phyloP scores from a whole-genome alignment of 31 red algal species.

The Odonthalia washingtoniensis region DNA sequence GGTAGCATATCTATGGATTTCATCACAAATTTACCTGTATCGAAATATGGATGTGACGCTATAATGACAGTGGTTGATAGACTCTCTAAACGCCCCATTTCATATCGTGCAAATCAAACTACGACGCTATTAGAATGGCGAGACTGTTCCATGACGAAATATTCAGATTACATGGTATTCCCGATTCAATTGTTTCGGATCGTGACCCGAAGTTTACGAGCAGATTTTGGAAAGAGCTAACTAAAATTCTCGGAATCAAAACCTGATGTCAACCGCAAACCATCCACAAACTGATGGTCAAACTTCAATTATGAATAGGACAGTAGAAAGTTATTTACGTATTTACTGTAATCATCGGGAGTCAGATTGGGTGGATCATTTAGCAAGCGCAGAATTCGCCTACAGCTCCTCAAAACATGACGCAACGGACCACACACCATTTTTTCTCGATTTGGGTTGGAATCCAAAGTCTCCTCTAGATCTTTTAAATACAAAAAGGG shows the following conservation, averaged over 20 bases:
- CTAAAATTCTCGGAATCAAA: neutral
- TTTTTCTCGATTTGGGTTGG: neutral
- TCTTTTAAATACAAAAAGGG: neutral
- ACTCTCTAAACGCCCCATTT: conserved; percentile 9
- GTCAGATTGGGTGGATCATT: neutral
- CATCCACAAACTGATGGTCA: conserved; percentile 43
- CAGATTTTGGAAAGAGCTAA: conserved; percentile 6
- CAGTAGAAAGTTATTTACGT: neutral
- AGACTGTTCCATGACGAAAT: neutral
- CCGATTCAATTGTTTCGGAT: conserved; percentile 17
- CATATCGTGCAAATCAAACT: neutral
- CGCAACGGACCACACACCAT: neutral
- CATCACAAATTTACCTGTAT: neutral
- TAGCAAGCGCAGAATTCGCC: neutral
- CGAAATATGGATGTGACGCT: neutral
- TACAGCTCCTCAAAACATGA: neutral
- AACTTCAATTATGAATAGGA: conserved; percentile 12
- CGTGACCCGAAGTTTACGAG: conserved; percentile 36
- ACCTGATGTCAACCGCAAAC: neutral
- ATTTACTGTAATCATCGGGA: neutral
- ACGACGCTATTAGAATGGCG: neutral
- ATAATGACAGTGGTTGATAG: conserved; percentile 7
- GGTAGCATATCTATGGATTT: conserved; percentile 14
- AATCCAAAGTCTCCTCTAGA: neutral
- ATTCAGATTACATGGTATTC: conserved; percentile 13